These are phyloP conservation scores for Ormosia semicastrata DNA, from an alignment of 306 rosid genomes.

Conservation along the genomic window DNA sequence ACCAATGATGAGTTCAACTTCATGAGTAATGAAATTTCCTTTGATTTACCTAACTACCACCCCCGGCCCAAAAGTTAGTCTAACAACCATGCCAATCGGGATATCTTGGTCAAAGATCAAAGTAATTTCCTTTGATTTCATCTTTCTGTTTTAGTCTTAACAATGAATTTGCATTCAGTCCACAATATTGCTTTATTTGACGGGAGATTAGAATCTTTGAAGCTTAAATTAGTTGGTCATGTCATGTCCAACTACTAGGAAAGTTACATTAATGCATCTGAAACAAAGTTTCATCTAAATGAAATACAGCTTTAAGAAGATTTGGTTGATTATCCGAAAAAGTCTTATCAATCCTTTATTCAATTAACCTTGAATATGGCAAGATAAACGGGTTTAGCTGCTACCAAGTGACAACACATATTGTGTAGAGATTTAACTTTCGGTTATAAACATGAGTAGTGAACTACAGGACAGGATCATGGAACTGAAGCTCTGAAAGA, in stretches of 20 bases:
- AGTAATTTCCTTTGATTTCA: background rate
- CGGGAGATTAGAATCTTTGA: background rate
- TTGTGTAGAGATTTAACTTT: background rate
- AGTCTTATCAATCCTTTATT: background rate
- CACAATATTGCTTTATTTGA: background rate
- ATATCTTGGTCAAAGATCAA: too few species aligned
- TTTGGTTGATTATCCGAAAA: background rate
- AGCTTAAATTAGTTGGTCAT: background rate
- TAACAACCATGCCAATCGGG: too few species aligned
- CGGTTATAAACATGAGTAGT: background rate
- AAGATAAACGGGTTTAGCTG: background rate
- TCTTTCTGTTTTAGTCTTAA: background rate
- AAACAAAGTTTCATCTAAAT: background rate
- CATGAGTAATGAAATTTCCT: background rate
- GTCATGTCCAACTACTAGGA: background rate
- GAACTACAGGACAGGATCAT: background rate
- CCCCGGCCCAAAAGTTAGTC: too few species aligned
- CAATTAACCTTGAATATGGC: background rate
- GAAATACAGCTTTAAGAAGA: background rate
- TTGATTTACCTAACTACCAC: background rate
- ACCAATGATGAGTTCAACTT: background rate
- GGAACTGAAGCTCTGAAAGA: background rate
- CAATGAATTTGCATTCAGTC: background rate
- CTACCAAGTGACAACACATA: background rate
- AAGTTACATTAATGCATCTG: background rate